Percentiles rank a stretch among this genome's conserved stretches.
phyloP scores from a whole-genome alignment of 2,329 filamentous ascomycete species.

The Fusarium begoniae region DNA sequence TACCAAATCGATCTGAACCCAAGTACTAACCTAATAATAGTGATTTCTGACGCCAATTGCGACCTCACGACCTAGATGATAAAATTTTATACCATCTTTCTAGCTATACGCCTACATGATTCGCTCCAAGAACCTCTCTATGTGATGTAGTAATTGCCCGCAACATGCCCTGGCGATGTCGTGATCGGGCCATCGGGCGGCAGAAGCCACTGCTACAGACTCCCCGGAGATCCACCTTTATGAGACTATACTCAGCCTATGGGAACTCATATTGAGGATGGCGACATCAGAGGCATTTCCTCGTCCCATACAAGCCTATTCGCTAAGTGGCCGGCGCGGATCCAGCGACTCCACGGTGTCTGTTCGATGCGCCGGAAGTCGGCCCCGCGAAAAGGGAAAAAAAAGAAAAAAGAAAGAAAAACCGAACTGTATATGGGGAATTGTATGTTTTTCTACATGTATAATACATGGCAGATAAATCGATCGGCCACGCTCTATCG shows the following conservation, averaged over 20 bases:
- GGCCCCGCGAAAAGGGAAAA: slow-evolving; percentile 10
- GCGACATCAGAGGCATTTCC: slow-evolving; percentile 31
- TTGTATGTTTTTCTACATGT: not conserved
- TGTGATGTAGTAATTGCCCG: not conserved
- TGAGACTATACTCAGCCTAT: slow-evolving; percentile 20
- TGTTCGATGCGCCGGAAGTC: slow-evolving; percentile 38
- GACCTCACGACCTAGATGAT: slow-evolving; percentile 7
- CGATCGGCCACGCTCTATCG: not conserved
- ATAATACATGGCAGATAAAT: not conserved
- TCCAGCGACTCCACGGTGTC: slow-evolving; percentile 16
- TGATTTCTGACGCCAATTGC: slow-evolving; percentile 1
- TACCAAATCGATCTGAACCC: not conserved
- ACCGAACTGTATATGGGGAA: not conserved
- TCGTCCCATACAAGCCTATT: slow-evolving; percentile 21
- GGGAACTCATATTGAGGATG: slow-evolving; percentile 15
- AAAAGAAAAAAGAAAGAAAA: not conserved
- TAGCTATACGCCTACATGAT: slow-evolving; percentile 1
- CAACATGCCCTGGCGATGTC: slow-evolving; percentile 25
- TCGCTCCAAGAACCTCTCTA: not conserved
- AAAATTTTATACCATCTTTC: slow-evolving; percentile 8
- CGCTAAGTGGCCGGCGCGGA: slow-evolving; percentile 10
- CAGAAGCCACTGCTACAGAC: slow-evolving; percentile 21
- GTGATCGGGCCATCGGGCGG: slow-evolving; percentile 37
- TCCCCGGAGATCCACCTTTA: slow-evolving; percentile 11
- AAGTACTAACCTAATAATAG: slow-evolving; percentile 1